Percentiles rank a stretch among this genome's conserved stretches.
Conservation (phyloP, 2,329 filamentous ascomycete species). For the Sclerotinia spermophila region DNA sequence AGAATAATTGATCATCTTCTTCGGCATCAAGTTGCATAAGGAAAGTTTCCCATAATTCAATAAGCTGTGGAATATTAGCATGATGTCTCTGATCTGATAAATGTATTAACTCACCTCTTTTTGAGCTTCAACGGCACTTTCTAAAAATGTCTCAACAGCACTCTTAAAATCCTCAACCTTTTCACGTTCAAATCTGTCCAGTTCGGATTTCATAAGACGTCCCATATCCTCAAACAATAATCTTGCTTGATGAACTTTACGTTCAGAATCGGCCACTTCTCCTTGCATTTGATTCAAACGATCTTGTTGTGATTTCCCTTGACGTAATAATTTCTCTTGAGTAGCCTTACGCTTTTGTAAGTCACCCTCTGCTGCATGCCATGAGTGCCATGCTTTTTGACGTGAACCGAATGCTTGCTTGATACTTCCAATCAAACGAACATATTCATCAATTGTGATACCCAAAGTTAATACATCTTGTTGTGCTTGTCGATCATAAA, state of each 20-base stretch:
- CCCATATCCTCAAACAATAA: slow-evolving; percentile 98
- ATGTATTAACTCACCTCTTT: slow-evolving; percentile 70
- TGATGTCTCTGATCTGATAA: background rate
- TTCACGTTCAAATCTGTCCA: slow-evolving; percentile 92
- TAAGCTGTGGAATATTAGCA: slow-evolving; percentile 44
- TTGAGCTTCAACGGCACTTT: slow-evolving; percentile 95
- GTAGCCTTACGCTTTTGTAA: slow-evolving; percentile 82
- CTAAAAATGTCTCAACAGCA: slow-evolving; percentile 93
- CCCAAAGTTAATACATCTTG: slow-evolving; percentile 95
- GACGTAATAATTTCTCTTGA: slow-evolving; percentile 91
- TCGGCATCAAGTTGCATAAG: slow-evolving; percentile 93
- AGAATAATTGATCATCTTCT: slow-evolving; percentile 72
- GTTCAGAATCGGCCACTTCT: slow-evolving; percentile 91
- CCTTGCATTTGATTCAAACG: slow-evolving; percentile 86
- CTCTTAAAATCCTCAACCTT: slow-evolving; percentile 99
- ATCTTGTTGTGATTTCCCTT: slow-evolving; percentile 95
- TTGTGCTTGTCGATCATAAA: slow-evolving; percentile 95
- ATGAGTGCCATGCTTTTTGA: slow-evolving; percentile 92
- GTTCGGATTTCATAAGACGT: slow-evolving; percentile 80
- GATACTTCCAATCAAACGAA: slow-evolving; percentile 89
- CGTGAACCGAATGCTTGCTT: slow-evolving; percentile 90
- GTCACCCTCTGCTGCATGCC: slow-evolving; percentile 88
- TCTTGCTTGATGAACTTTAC: slow-evolving; percentile 84
- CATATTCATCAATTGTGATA: slow-evolving; percentile 98
- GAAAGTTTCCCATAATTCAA: slow-evolving; percentile 98